Evolutionary conservation across 2,329 filamentous ascomycete species (phyloP).

Genomic region (Fusarium mundagurra): DNA sequence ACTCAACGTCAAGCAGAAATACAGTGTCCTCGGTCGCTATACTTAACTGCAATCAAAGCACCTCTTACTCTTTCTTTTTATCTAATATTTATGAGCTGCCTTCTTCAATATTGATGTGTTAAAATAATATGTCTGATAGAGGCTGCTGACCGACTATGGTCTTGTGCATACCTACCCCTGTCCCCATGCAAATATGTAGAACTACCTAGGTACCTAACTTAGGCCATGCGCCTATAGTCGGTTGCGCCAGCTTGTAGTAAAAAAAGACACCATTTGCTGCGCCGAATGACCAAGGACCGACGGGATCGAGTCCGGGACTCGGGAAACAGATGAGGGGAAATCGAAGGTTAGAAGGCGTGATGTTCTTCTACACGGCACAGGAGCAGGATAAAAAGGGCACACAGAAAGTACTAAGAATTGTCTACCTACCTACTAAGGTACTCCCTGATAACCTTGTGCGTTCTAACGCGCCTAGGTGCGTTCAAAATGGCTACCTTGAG

Average conservation of each 20-base stretch:
- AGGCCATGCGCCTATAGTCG: slow-evolving; percentile 16
- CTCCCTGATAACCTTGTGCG: not conserved
- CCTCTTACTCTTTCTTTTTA: not conserved
- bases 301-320: not conserved
- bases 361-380: not conserved
- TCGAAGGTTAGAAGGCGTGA: not conserved
- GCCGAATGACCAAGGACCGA: not conserved
- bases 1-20: not conserved
- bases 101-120: not conserved
- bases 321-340: not conserved
- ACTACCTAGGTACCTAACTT: not conserved
- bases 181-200: slow-evolving; percentile 10
- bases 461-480: not conserved
- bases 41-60: not conserved
- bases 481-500: not conserved
- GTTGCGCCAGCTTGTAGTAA: slow-evolving; percentile 8
- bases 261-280: not conserved
- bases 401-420: not conserved
- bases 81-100: too few relatives aligned
- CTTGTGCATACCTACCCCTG: slow-evolving; percentile 3
- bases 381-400: not conserved
- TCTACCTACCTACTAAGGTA: not conserved
- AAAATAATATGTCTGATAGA: not conserved
- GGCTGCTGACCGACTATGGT: slow-evolving; percentile 1
- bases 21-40: too few relatives aligned